These are phyloP conservation scores for Rhodofomes roseus DNA, from an alignment of 1,284 basidiomycete species.

Conservation along the genomic window DNA sequence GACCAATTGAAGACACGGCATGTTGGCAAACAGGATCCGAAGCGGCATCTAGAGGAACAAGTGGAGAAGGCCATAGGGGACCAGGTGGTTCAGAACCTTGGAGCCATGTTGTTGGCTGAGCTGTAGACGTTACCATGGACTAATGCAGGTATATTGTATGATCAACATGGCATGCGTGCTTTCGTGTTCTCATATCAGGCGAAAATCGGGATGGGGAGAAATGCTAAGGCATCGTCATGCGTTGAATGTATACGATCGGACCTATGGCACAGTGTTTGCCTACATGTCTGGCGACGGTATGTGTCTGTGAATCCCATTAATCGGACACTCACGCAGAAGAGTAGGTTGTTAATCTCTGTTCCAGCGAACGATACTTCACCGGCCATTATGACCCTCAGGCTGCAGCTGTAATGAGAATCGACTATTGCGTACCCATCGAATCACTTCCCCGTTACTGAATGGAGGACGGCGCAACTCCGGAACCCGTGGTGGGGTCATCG, in stretches of 20 bases:
- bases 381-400: background rate
- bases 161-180: background rate
- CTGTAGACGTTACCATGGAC: conserved; percentile 37
- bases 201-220: background rate
- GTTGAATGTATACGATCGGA: background rate
- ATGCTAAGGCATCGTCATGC: background rate
- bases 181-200: background rate
- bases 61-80: conserved; percentile 97
- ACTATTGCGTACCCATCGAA: background rate
- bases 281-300: background rate
- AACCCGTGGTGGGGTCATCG: background rate
- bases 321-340: background rate
- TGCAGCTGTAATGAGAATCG: background rate
- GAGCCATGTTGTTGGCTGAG: conserved; percentile 89
- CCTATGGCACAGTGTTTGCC: background rate
- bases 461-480: background rate
- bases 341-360: background rate
- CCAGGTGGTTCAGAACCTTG: conserved; percentile 92
- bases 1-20: conserved; percentile 95
- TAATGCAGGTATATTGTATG: conserved; percentile 3
- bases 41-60: conserved; percentile 92
- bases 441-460: background rate
- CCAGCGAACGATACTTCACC: background rate
- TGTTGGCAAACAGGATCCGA: conserved; percentile 97
- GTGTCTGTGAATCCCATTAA: background rate